Base-by-base conservation (phyloP, 2,329 filamentous ascomycete species). In the Diaporthe batatas region DNA sequence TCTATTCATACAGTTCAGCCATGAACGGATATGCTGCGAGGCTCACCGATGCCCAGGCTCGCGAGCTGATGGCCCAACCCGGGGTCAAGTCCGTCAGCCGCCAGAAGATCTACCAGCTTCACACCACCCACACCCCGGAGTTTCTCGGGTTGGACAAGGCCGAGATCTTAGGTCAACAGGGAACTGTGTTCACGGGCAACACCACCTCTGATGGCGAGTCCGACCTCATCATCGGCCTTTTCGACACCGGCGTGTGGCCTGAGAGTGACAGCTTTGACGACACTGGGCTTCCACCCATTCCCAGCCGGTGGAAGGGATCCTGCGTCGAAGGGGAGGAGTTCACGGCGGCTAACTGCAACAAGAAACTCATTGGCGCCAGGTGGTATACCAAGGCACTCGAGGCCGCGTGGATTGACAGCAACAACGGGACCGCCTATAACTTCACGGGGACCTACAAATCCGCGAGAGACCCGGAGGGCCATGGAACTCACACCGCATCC, bases 171-270 rank as follows among this genome's bases (percentile, higher is more conserved):
- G 62, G 62, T 3, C 62, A 65, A 12, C 54, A 70, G 29, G 21
- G 25, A 1, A 51, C 54, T 0, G 57, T 36, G 21, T n/a, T 49
- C 21, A n/a, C 57, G 7, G 68, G n/a, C 7, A 57, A 70, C 23
- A 49, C 39, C 10, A 51, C 39, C 3, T 14, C 25, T 2, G 44
- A 65, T 12, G 12, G 21, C 44, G 68, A 70, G 57, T 72, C 74
- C 3, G 44, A 76, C 21, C 25, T 76, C 5, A 39, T 76, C 53
- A 59, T 76, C 12, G 75, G 75, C 12, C 36, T 76, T 0, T 16
- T 75, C n/a, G 74, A 75, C 10, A 71, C 72, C 0, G 75, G 74
- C 3, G 34, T 69, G 34, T 75, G 75, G 75, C 74, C 75, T 53
- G 75, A 76, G 53, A 75, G 67, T 25, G 67, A 72, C 11, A 75